Base-by-base conservation (phyloP, 176 grass and related monocot genomes). In the Musa schizocarpa region DNA sequence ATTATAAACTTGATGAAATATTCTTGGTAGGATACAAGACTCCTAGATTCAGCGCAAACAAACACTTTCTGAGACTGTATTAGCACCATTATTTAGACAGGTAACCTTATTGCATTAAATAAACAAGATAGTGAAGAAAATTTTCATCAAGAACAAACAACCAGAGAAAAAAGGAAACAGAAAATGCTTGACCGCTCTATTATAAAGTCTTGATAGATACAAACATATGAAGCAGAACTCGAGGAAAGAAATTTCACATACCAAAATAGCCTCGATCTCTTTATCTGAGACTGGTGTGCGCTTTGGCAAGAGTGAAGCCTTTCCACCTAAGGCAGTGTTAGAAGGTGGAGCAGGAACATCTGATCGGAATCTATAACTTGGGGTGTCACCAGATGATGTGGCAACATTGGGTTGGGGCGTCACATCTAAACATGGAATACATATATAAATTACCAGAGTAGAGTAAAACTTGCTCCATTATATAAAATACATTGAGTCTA, bases 211-310 rank as follows among this genome's bases (percentile, higher is more conserved):
- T 56, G 51, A 56, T 26, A 74, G 21, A 25, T 57, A 25, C 34
- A 14, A 19, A 3, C 7, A 25, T 56, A 17, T 55, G 0, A 74
- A 27, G 23, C 11, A 56, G 1, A 17, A 19, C 57, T 55, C 11
- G 17, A 74, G 8, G 13, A 9, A 9, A 80, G 20, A 72, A 25
- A 64, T n/a, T 61, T 73, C 49, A 52, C 63, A 3, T 91, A 97
- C 94, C 95, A 99, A 85, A 58, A 99, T 94, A 85, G 88, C 88
- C 51, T 99, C 91, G 53, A 94, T 99, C 70, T 99, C 91, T 87
- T 94, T 86, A 74, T 99, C 91, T 12, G 95, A 89, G 22, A 99
- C 55, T 61, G 95, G 86, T 59, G 89, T 94, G 69, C 95, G 88
- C 73, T 89, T 99, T 56, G 95, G 95, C 72, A 99, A 89, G 61